Conservation (phyloP, 495 filamentous ascomycete genomes). For the Penicillium psychrofluorescens region DNA sequence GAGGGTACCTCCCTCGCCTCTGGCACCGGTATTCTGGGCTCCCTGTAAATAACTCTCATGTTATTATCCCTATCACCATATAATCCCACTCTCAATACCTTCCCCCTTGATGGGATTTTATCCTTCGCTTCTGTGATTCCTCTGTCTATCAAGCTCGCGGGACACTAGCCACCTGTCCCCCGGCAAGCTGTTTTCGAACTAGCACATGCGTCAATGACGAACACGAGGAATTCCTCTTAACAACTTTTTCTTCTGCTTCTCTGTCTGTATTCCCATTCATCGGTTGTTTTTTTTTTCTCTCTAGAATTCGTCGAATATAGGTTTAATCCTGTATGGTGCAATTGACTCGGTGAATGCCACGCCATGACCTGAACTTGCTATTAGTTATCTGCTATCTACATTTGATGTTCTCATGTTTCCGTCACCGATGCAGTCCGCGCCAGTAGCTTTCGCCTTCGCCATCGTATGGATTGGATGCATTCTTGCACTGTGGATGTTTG, state of each 20-base stretch:
- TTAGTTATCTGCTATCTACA: neutral
- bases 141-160: no score
- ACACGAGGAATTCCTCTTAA: neutral
- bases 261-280: neutral
- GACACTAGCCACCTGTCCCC: no score
- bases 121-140: neutral
- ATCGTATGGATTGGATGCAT: slow-evolving; percentile 15
- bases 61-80: no score
- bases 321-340: neutral
- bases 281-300: neutral
- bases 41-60: slow-evolving; percentile 8
- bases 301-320: neutral
- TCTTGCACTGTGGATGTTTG: slow-evolving; percentile 41
- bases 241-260: neutral
- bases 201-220: neutral
- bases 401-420: neutral
- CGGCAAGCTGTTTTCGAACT: neutral
- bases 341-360: no score
- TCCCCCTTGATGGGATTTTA: neutral
- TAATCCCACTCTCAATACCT: neutral
- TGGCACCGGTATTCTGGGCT: neutral
- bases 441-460: slow-evolving; percentile 30
- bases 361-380: neutral
- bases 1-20: neutral
- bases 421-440: slow-evolving; percentile 13